A percentile compares a stretch with the other conserved stretches of the same genome.
Evolutionary conservation across 2,329 filamentous ascomycete genomes (phyloP).

Genomic region (Pseudogymnoascus sp.): DNA sequence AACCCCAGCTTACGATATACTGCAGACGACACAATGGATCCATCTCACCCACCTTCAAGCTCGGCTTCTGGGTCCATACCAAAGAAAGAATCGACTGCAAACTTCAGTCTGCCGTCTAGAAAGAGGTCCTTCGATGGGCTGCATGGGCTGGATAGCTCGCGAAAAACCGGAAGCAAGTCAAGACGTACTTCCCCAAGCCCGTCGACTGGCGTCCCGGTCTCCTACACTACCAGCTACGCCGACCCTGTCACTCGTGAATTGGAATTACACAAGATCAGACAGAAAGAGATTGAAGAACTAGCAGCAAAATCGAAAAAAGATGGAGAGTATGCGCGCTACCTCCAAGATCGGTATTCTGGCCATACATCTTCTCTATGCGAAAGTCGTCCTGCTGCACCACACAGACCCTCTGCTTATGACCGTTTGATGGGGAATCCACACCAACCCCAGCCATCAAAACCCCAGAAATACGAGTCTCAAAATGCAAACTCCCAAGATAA

Average conservation of each 20-base stretch:
- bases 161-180: slow-evolving; percentile 19
- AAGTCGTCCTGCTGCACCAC: slow-evolving; percentile 6
- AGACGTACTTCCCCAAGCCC: slow-evolving; percentile 25
- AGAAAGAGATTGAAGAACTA: slow-evolving; percentile 32
- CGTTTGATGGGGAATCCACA: slow-evolving; percentile 18
- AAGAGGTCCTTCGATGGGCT: neutral
- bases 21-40: neutral
- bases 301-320: slow-evolving; percentile 30
- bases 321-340: slow-evolving; percentile 24
- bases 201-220: slow-evolving; percentile 18
- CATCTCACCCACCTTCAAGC: neutral
- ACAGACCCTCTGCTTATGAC: slow-evolving; percentile 21
- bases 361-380: neutral
- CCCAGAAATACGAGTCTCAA: neutral
- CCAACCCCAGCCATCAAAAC: slow-evolving; percentile 12
- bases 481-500: neutral
- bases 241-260: neutral
- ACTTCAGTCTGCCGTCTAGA: neutral
- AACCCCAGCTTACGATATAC: neutral
- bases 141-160: neutral
- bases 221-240: slow-evolving; percentile 15
- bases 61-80: neutral
- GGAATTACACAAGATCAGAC: slow-evolving; percentile 8
- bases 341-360: slow-evolving; percentile 16
- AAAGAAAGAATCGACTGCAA: neutral